Percentiles rank a stretch among this genome's conserved stretches.
phyloP scores from a whole-genome alignment of 1,284 basidiomycete species.

The Pseudozyma pruni region DNA sequence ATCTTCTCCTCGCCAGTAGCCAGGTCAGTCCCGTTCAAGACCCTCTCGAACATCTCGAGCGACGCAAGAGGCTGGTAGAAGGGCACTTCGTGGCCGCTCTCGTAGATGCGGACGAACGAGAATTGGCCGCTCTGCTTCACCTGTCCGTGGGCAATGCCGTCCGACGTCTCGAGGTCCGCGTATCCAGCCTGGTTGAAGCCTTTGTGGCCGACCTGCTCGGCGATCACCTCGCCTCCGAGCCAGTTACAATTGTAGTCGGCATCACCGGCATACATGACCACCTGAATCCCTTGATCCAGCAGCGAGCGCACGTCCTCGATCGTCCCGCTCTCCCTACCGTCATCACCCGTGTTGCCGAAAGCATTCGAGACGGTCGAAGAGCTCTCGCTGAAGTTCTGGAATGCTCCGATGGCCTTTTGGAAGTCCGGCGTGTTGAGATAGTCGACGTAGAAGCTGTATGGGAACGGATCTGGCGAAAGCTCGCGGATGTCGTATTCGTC shows the following conservation, averaged over 20 bases:
- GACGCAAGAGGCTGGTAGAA: conserved; percentile 56
- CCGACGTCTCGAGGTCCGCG: conserved; percentile 25
- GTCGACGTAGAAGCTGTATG: conserved; percentile 48
- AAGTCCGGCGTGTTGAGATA: conserved; percentile 50
- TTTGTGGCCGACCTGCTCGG: conserved; percentile 36
- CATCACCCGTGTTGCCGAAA: conserved; percentile 49
- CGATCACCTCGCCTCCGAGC: conserved; percentile 42
- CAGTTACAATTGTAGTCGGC: conserved; percentile 61
- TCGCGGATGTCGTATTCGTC: conserved; percentile 60
- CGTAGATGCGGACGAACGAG: conserved; percentile 51
- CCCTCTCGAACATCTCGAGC: conserved; percentile 45
- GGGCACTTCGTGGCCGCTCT: conserved; percentile 55
- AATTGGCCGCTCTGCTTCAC: conserved; percentile 52
- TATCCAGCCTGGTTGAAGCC: conserved; percentile 46
- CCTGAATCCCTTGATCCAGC: conserved; percentile 42
- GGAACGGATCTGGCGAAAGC: conserved; percentile 54
- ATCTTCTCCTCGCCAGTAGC: conserved; percentile 39
- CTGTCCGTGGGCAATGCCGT: conserved; percentile 35
- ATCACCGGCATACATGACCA: conserved; percentile 51
- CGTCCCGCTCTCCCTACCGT: conserved; percentile 40
- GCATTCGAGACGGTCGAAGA: conserved; percentile 31
- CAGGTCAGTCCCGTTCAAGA: conserved; percentile 39
- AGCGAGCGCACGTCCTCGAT: conserved; percentile 43
- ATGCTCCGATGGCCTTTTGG: conserved; percentile 51
- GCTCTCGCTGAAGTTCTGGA: conserved; percentile 52